These are phyloP conservation scores for Cruciata laevipes DNA, from an alignment of 257 asterid species.

Conservation along the genomic window DNA sequence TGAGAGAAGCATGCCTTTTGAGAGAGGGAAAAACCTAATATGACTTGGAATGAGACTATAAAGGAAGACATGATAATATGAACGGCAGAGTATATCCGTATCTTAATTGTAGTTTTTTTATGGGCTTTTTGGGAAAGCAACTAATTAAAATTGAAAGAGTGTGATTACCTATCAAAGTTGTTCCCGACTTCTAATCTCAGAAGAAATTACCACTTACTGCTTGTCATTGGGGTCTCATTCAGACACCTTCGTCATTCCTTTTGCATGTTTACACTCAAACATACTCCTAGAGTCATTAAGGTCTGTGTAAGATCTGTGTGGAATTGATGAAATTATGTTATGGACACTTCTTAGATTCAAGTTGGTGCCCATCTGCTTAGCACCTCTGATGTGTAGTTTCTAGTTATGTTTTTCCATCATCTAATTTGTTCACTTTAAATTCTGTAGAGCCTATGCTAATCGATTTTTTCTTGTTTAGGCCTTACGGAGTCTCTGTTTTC, in stretches of 20 bases:
- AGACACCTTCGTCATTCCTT: background rate
- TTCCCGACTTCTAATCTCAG: background rate
- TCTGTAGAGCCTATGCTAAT: conserved; percentile 4
- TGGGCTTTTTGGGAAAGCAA: background rate
- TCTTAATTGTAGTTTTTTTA: background rate
- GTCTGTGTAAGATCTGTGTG: background rate
- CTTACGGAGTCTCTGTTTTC: conserved; percentile 90
- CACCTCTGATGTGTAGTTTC: background rate
- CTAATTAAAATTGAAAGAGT: background rate
- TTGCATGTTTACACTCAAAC: background rate
- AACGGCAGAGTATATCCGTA: background rate
- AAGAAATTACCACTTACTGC: background rate
- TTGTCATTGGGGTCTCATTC: background rate
- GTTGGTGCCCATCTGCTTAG: no score
- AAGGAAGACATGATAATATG: background rate
- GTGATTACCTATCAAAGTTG: background rate
- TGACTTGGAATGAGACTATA: background rate
- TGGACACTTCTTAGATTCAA: background rate
- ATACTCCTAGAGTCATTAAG: background rate
- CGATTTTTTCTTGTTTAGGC: conserved; percentile 52
- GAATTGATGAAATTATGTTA: background rate
- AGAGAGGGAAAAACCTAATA: background rate
- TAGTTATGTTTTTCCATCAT: background rate
- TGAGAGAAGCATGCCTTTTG: no score
- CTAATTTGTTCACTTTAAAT: background rate